phyloP scores from a whole-genome alignment of 129 eudicot genomes.

The Dittrichia graveolens region DNA sequence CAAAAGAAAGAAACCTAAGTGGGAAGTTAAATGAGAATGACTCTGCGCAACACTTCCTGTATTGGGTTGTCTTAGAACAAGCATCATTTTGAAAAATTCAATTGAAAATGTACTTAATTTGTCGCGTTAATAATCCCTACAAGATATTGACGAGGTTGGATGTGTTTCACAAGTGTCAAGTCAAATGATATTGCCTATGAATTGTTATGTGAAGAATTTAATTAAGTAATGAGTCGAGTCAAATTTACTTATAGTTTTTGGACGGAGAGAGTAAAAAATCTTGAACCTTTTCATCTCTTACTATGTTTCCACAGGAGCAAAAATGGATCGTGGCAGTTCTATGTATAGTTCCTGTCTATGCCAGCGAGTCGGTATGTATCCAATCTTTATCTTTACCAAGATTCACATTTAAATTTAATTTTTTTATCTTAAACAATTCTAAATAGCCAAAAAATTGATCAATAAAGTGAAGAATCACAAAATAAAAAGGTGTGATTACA shows the following conservation, averaged over 20 bases:
- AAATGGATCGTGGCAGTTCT: constrained; percentile 94
- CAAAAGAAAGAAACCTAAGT: too few relatives aligned
- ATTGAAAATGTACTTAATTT: too few relatives aligned
- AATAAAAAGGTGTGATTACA: not conserved
- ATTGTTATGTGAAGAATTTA: not conserved
- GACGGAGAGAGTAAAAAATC: not conserved
- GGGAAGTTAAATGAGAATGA: too few relatives aligned
- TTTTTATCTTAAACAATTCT: not conserved
- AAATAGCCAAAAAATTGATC: not conserved
- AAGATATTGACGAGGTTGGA: too few relatives aligned
- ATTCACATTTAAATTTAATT: not conserved
- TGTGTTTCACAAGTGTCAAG: too few relatives aligned
- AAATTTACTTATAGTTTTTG: not conserved
- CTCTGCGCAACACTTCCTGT: too few relatives aligned
- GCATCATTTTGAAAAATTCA: not conserved
- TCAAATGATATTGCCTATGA: not conserved
- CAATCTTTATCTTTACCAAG: not conserved
- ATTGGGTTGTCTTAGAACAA: not conserved
- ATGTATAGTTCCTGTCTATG: constrained; percentile 88
- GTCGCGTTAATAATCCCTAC: too few relatives aligned
- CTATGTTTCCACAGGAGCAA: constrained; percentile 67
- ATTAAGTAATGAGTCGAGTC: not conserved
- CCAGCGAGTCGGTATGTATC: constrained; percentile 77
- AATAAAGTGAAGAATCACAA: not conserved
- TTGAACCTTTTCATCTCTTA: not conserved